phyloP scores from a whole-genome alignment of 2,329 filamentous ascomycete genomes.

The Furcasterigmium furcatum region DNA sequence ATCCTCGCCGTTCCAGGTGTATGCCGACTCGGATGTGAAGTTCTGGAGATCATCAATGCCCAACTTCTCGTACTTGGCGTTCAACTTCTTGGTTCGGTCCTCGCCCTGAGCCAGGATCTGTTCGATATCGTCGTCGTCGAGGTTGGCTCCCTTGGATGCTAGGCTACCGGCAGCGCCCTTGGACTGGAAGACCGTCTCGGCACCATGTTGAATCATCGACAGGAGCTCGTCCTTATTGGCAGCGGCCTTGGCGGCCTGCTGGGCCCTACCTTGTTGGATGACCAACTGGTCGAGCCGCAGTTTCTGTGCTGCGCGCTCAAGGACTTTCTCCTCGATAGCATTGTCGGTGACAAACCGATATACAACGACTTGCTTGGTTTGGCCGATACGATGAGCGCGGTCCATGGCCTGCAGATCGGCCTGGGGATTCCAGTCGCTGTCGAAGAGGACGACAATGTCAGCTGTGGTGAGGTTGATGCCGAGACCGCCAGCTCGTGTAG shows the following conservation, averaged over 20 bases:
- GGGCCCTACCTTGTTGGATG: conserved; percentile 94
- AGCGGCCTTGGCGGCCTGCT: conserved; percentile 84
- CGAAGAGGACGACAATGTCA: conserved; percentile 94
- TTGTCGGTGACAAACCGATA: conserved; percentile 98
- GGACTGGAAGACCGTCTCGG: conserved; percentile 85
- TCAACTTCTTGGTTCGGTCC: conserved; percentile 83
- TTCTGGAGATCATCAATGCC: conserved; percentile 97
- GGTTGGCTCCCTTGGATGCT: conserved; percentile 55
- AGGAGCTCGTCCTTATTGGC: conserved; percentile 95
- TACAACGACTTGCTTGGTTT: conserved; percentile 96
- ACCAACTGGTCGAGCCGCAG: conserved; percentile 93
- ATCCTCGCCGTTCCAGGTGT: conserved; percentile 98
- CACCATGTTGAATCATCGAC: conserved; percentile 98
- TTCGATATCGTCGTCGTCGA: conserved; percentile 90
- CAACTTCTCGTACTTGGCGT: conserved; percentile 92
- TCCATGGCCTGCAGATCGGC: conserved; percentile 99
- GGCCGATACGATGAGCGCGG: conserved; percentile 94
- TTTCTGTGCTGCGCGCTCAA: conserved; percentile 95
- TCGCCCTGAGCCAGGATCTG: conserved; percentile 83
- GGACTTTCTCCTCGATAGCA: conserved; percentile 96
- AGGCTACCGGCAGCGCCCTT: conserved; percentile 63
- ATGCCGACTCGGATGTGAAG: conserved; percentile 94
- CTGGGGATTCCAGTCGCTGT: conserved; percentile 98
- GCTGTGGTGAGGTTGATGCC: conserved; percentile 95
- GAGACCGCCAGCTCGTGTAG: conserved; percentile 89